Base-by-base conservation (phyloP, 169 alveolate genomes). In the Cardiosporidium cionae region DNA sequence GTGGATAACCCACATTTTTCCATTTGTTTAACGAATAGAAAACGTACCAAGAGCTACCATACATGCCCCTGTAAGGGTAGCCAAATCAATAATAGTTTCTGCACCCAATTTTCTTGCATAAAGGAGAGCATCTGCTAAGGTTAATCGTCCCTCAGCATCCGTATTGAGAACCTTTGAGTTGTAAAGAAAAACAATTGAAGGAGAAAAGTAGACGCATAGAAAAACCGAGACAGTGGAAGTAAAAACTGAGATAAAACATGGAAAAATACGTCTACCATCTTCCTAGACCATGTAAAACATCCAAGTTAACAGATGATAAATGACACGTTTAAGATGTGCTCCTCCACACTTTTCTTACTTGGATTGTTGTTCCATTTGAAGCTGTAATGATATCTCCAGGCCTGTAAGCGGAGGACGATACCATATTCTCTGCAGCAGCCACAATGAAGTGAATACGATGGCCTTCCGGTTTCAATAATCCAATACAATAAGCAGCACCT, bases 131-230 rank as follows among this genome's bases (percentile, higher is more conserved):
- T 96, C 99, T 16, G 98, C 98, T 62, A 96, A 81, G 16, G 97
- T 90, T 5, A 95, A 89, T 68, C 99, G 86, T 5, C 99, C 99
- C 81, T 96, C 99, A 22, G 99, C 98, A 85, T 96, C 99, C 31
- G 99, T 96, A 81, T 96, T 44, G 58, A 44, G 27, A n/a, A 44
- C 58, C 58, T 44, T 44, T 44, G 58, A 44, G 58, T 16, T 16
- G n/a, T 16, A 16, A 44, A 44, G 58, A n/a, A 44, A 44, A 44
- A n/a, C n/a, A n/a, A n/a, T n/a, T n/a, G n/a, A n/a, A n/a, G n/a
- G n/a, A n/a, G n/a, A n/a, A n/a, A n/a, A n/a, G n/a, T n/a, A n/a
- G n/a, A n/a, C n/a, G n/a, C n/a, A n/a, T n/a, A n/a, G n/a, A n/a
- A n/a, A n/a, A n/a, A n/a, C n/a, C n/a, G n/a, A n/a, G n/a, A n/a